These are phyloP conservation scores for Globisporangium heterothallicum DNA, from an alignment of 352 stramenopile genomes.

Conservation along the genomic window DNA sequence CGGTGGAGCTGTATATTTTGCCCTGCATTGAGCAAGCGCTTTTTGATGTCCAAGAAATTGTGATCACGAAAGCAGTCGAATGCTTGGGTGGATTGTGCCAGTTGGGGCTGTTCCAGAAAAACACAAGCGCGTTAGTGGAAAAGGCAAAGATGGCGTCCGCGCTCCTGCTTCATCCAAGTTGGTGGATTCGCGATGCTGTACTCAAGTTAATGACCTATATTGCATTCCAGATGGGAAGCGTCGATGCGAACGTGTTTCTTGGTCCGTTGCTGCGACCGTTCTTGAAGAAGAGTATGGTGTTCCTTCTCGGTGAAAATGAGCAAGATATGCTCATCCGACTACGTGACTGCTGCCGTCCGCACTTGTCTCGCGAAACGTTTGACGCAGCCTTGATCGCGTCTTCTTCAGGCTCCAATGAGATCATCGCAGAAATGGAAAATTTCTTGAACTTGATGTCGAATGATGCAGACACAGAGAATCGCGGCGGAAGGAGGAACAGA, in stretches of 20 bases:
- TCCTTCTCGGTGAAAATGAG: slow-evolving; percentile 59
- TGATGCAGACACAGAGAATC: slow-evolving; percentile 26
- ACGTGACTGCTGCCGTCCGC: slow-evolving; percentile 51
- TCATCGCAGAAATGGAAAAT: slow-evolving; percentile 52
- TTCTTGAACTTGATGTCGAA: slow-evolving; percentile 23
- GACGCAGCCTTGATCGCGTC: slow-evolving; percentile 72
- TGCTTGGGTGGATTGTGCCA: slow-evolving; percentile 90
- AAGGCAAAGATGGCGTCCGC: slow-evolving; percentile 80
- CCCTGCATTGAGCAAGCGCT: slow-evolving; percentile 96
- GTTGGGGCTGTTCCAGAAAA: slow-evolving; percentile 89
- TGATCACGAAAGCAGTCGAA: slow-evolving; percentile 90
- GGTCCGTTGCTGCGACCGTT: slow-evolving; percentile 86
- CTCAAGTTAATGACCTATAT: slow-evolving; percentile 86
- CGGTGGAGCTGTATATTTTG: slow-evolving; percentile 95
- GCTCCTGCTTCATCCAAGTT: slow-evolving; percentile 84
- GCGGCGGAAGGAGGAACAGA: slow-evolving; percentile 21
- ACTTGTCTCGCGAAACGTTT: slow-evolving; percentile 83
- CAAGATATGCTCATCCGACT: slow-evolving; percentile 47
- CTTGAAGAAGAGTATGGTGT: slow-evolving; percentile 81
- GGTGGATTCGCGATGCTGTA: slow-evolving; percentile 84
- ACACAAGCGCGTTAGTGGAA: slow-evolving; percentile 73
- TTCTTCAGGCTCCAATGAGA: slow-evolving; percentile 37
- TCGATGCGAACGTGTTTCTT: slow-evolving; percentile 91
- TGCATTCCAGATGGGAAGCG: slow-evolving; percentile 79
- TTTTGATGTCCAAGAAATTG: slow-evolving; percentile 94